Percentiles rank a stretch among this genome's conserved stretches.
Evolutionary conservation across 2,329 filamentous ascomycete species (phyloP).

Genomic region (Pestalotiopsis fici): DNA sequence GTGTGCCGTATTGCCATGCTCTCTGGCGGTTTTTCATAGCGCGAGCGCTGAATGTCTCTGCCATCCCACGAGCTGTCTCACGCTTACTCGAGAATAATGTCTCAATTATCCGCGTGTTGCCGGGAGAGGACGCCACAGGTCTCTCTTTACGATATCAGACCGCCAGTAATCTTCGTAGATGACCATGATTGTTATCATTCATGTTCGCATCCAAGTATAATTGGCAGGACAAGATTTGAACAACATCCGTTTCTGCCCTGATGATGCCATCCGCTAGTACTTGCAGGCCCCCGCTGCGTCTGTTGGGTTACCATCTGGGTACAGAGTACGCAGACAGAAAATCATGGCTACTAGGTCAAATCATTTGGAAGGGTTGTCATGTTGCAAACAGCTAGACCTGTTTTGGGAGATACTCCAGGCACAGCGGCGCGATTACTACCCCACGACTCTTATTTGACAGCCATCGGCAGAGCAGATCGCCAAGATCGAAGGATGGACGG

Average conservation of each 20-base stretch:
- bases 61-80: background rate
- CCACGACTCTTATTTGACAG: background rate
- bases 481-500: background rate
- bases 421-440: background rate
- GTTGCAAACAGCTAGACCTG: background rate
- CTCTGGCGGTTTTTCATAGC: background rate
- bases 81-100: background rate
- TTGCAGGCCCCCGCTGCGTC: too few species aligned
- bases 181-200: background rate
- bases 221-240: too few species aligned
- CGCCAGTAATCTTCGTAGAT: background rate
- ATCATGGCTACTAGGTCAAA: background rate
- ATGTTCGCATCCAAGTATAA: background rate
- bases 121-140: background rate
- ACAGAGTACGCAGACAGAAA: background rate
- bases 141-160: background rate
- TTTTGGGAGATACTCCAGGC: background rate
- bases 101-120: background rate
- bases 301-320: too few species aligned
- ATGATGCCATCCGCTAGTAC: too few species aligned
- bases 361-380: background rate
- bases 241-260: too few species aligned
- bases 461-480: background rate
- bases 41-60: background rate
- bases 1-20: too few species aligned